phyloP scores from a whole-genome alignment of 1,139 yeast species.

The Meyerozyma guilliermondii region DNA sequence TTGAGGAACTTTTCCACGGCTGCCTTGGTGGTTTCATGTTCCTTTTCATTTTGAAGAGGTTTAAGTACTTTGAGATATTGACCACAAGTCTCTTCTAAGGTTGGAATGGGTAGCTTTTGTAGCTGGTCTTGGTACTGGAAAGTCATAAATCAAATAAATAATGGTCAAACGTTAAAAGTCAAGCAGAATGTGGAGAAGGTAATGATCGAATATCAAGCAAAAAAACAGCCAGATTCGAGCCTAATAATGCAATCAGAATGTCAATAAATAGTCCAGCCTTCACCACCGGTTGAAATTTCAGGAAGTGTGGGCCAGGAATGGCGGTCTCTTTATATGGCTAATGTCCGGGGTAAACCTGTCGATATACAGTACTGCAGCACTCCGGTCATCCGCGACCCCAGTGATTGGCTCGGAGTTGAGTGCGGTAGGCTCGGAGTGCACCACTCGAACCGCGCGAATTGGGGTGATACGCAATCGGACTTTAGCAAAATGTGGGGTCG shows the following conservation, averaged over 20 bases:
- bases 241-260: background rate
- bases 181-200: too few species aligned
- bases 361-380: background rate
- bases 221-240: too few species aligned
- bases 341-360: conserved; percentile 1
- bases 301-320: background rate
- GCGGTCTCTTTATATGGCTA: background rate
- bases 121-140: conserved; percentile 54
- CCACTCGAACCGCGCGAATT: background rate
- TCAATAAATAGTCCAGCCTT: background rate
- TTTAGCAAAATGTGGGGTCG: background rate
- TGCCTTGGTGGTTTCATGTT: conserved; percentile 53
- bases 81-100: conserved; percentile 57
- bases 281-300: background rate
- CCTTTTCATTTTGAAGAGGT: conserved; percentile 73
- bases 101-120: conserved; percentile 73
- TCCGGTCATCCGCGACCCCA: conserved; percentile 1
- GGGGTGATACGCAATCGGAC: background rate
- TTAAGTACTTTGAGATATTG: conserved; percentile 60
- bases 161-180: background rate
- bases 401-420: conserved; percentile 3
- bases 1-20: conserved; percentile 59
- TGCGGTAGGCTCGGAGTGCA: background rate
- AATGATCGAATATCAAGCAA: too few species aligned
- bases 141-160: conserved; percentile 22